Conservation (phyloP, 192 early-diverging fungal genomes). For the Coemansia sp. region DNA sequence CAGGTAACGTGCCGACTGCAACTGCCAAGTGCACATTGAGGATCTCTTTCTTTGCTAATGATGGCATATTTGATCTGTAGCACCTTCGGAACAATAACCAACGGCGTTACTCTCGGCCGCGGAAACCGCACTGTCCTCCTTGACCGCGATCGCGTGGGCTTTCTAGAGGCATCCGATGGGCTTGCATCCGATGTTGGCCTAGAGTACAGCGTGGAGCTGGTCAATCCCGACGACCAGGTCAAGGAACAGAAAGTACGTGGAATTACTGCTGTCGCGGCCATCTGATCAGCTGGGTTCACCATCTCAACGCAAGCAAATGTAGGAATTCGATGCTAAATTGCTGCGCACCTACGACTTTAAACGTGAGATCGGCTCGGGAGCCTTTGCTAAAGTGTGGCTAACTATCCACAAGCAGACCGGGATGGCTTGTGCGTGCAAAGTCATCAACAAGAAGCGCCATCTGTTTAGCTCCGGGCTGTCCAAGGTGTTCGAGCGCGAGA, state of each 20-base stretch:
- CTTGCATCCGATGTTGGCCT: conserved; percentile 38
- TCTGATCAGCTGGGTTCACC: too few species aligned
- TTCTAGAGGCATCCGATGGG: conserved; percentile 13
- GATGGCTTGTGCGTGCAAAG: conserved; percentile 44
- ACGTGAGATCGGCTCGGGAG: conserved; percentile 43
- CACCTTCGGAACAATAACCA: conserved; percentile 48
- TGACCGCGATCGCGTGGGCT: conserved; percentile 40
- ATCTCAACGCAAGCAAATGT: background rate
- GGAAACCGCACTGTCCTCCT: conserved; percentile 45
- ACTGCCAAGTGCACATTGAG: background rate
- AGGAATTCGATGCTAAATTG: conserved; percentile 24
- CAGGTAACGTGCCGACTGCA: conserved; percentile 9
- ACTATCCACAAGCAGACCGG: conserved; percentile 48
- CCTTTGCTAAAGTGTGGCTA: conserved; percentile 52
- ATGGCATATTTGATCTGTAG: conserved; percentile 8
- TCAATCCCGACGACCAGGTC: conserved; percentile 1
- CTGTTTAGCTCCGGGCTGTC: conserved; percentile 39
- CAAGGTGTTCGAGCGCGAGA: conserved; percentile 47
- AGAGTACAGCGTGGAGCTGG: conserved; percentile 44
- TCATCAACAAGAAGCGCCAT: conserved; percentile 46
- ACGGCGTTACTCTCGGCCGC: conserved; percentile 37
- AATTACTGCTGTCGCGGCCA: too few species aligned
- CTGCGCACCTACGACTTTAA: conserved; percentile 47
- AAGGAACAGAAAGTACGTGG: too few species aligned
- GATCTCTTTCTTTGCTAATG: background rate